A percentile compares a stretch with the other conserved stretches of the same genome.
phyloP scores from a whole-genome alignment of 2,329 filamentous ascomycete species.

The Stachybotrys chartarum region DNA sequence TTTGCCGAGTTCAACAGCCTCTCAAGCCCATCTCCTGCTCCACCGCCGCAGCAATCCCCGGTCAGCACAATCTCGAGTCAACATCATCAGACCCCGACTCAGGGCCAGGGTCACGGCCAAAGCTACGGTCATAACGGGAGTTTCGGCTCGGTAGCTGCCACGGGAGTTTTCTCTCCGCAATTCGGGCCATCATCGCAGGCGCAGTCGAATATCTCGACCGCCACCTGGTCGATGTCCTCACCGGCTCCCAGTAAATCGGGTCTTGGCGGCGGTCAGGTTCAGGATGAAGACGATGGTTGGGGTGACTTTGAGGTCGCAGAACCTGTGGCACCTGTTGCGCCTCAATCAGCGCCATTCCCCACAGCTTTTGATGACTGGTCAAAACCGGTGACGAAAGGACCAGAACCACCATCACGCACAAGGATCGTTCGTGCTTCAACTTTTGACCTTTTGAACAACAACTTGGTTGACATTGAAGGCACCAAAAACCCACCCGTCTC shows the following conservation, averaged over 20 bases:
- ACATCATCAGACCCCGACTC: neutral
- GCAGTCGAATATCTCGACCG: neutral
- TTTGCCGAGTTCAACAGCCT: conserved; percentile 55
- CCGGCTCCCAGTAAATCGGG: neutral
- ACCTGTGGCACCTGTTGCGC: conserved; percentile 11
- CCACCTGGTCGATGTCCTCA: neutral
- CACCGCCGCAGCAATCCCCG: conserved; percentile 11
- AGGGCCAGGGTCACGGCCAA: neutral
- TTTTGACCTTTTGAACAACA: conserved; percentile 47
- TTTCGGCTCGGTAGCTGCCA: neutral
- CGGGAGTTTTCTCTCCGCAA: no score
- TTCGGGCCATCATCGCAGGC: conserved; percentile 9
- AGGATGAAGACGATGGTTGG: conserved; percentile 57
- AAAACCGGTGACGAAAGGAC: conserved; percentile 1
- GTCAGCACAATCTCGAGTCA: conserved; percentile 1
- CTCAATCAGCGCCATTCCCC: conserved; percentile 1
- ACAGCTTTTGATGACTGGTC: conserved; percentile 9
- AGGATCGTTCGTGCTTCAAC: conserved; percentile 39
- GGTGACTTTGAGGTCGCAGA: conserved; percentile 60
- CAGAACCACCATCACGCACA: conserved; percentile 7
- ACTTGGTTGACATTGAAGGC: conserved; percentile 31
- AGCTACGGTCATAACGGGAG: neutral
- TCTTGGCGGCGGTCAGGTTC: conserved; percentile 6
- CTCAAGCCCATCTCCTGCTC: conserved; percentile 27
- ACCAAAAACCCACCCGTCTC: conserved; percentile 1